Evolutionary conservation across 2,329 filamentous ascomycete species (phyloP).

Genomic region (Trichoderma simmonsii): DNA sequence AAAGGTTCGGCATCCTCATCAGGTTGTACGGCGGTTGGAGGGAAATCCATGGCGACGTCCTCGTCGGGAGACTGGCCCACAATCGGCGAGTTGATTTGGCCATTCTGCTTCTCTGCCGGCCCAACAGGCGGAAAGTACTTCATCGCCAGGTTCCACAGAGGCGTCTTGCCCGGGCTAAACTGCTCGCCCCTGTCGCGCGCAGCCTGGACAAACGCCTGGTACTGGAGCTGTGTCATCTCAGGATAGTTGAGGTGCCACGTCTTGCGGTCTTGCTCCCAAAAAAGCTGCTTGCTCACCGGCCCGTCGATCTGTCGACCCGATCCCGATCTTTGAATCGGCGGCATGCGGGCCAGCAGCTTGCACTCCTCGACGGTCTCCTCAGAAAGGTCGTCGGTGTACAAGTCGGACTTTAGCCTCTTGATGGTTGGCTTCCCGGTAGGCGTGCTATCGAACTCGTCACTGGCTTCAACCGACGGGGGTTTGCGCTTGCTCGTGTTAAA

Average conservation of each 20-base stretch:
- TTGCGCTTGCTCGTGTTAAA: slow-evolving; percentile 56
- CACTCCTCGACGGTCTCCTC: slow-evolving; percentile 42
- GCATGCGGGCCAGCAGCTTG: slow-evolving; percentile 47
- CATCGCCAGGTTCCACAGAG: slow-evolving; percentile 56
- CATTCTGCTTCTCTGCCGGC: slow-evolving; percentile 17
- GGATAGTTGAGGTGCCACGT: slow-evolving; percentile 63
- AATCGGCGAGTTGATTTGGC: slow-evolving; percentile 1
- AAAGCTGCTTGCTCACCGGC: slow-evolving; percentile 54
- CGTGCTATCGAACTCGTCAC: slow-evolving; percentile 47
- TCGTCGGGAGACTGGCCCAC: slow-evolving; percentile 26
- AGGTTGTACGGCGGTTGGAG: slow-evolving; percentile 30
- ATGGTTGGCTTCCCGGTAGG: slow-evolving; percentile 45
- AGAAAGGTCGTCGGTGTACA: slow-evolving; percentile 35
- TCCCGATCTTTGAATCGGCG: slow-evolving; percentile 46
- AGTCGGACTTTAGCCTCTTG: slow-evolving; percentile 55
- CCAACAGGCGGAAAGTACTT: slow-evolving; percentile 53
- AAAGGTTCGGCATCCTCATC: slow-evolving; percentile 33
- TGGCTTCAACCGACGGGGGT: slow-evolving; percentile 42
- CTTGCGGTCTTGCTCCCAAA: slow-evolving; percentile 54
- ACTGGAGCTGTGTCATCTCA: slow-evolving; percentile 60
- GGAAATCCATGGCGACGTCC: slow-evolving; percentile 25
- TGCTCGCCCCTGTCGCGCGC: slow-evolving; percentile 49
- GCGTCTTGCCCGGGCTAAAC: slow-evolving; percentile 51
- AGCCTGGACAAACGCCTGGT: slow-evolving; percentile 52
- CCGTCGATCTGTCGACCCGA: slow-evolving; percentile 58